phyloP scores from a whole-genome alignment of 2,329 filamentous ascomycete genomes.

The Allantophomopsis lycopodina region DNA sequence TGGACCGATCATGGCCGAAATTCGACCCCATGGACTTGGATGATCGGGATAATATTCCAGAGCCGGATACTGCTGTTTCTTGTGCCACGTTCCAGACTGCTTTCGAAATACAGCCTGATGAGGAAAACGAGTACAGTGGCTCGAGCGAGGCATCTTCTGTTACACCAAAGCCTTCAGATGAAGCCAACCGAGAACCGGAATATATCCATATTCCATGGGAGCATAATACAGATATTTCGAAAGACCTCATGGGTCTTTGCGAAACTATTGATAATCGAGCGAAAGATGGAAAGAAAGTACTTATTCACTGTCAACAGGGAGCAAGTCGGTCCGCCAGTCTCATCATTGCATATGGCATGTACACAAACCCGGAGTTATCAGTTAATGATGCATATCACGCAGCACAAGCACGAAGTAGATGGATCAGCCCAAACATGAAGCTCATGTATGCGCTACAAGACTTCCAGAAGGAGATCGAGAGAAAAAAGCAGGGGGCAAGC shows the following conservation, averaged over 20 bases:
- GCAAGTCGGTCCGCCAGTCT: slow-evolving; percentile 75
- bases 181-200: slow-evolving; percentile 43
- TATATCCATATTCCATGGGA: slow-evolving; percentile 85
- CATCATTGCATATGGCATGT: slow-evolving; percentile 76
- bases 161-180: slow-evolving; percentile 36
- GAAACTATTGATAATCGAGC: slow-evolving; percentile 63
- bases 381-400: slow-evolving; percentile 76
- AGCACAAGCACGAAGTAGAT: slow-evolving; percentile 68
- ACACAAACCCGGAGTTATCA: slow-evolving; percentile 60
- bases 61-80: slow-evolving; percentile 41
- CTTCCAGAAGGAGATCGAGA: slow-evolving; percentile 52
- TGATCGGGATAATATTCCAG: slow-evolving; percentile 8
- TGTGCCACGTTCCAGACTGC: slow-evolving; percentile 45
- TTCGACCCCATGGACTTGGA: slow-evolving; percentile 19
- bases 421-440: slow-evolving; percentile 89
- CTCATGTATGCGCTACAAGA: slow-evolving; percentile 82
- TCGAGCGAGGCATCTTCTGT: slow-evolving; percentile 28
- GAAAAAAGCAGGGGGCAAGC: slow-evolving; percentile 29
- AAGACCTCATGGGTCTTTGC: slow-evolving; percentile 62
- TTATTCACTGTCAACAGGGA: slow-evolving; percentile 78
- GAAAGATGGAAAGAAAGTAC: slow-evolving; percentile 60
- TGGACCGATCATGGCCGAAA: slow-evolving; percentile 12
- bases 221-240: slow-evolving; percentile 75
- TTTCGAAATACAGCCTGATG: slow-evolving; percentile 37
- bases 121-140: slow-evolving; percentile 5